Base-by-base conservation (phyloP, 257 asterid genomes). In the Fraxinus cuspidata region DNA sequence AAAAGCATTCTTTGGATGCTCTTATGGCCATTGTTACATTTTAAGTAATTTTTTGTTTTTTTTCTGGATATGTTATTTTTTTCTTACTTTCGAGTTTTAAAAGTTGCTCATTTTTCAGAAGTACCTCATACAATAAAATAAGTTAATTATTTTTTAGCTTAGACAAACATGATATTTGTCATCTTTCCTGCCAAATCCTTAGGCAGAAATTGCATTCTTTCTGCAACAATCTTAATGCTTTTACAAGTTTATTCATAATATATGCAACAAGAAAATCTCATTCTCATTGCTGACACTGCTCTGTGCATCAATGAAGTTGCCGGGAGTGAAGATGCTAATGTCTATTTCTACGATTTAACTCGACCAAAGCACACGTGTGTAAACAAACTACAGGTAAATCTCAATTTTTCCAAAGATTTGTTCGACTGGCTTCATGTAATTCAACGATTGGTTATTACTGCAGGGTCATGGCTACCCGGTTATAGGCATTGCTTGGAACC, bases 241-340 rank as follows among this genome's bases (percentile, higher is more conserved):
- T 19, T 25, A 60, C n/a, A 25, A 21, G 68, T 60, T 23, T 23
- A 25, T 60, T 60, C 16, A 25, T 60, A n/a, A 6, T 53, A 53
- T 53, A 53, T 19, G 10, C 65, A 56, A 40, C 23, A 6, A n/a
- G 42, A 71, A 2, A 18, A 34, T 70, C 74, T 58, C 13, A 7
- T 73, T 78, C 67, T 44, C 74, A 32, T 72, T 74, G 65, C 84
- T 85, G 82, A 84, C 75, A 42, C 51, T 56, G 70, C 53, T 84
- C 25, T 49, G 79, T 75, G 19, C 34, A 16, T 73, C 32, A 72
- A 78, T 83, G 85, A 75, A 96, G 99, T 96, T 85, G 98, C 97
- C 78, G 99, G 99, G 83, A 96, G 99, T 74, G 99, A 96, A 85
- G 99, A 96, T 77, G 86, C 92, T 69, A 96, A 90, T 78, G 98